Evolutionary conservation across 345 rosid species (phyloP).

Genomic region (Citrus reticulata): DNA sequence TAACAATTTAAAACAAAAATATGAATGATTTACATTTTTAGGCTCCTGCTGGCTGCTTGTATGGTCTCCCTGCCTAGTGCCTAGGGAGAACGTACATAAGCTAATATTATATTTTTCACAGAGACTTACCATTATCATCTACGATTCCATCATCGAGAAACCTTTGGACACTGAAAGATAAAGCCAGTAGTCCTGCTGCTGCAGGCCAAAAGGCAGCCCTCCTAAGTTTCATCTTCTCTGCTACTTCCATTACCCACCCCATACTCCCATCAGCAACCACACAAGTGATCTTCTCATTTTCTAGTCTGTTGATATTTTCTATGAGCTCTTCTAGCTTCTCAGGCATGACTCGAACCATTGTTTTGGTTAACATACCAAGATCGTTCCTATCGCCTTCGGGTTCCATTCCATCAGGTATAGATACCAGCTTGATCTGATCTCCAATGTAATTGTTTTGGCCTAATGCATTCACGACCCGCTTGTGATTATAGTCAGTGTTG

Average conservation of each 20-base stretch:
- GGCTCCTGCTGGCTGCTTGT: no score
- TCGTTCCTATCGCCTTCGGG: background rate
- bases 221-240: background rate
- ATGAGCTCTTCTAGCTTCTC: constrained; percentile 3
- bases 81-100: no score
- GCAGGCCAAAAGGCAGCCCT: background rate
- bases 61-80: no score
- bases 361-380: background rate
- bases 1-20: no score
- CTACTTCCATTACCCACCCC: constrained; percentile 15
- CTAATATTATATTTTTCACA: background rate
- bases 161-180: background rate
- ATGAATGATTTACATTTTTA: no score
- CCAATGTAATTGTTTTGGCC: no score
- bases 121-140: background rate
- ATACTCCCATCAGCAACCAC: background rate
- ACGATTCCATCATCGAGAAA: background rate
- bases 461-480: background rate
- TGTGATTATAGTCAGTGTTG: background rate
- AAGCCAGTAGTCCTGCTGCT: constrained; percentile 3
- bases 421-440: background rate
- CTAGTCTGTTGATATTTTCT: background rate
- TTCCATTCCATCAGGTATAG: background rate
- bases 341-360: background rate
- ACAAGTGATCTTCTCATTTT: constrained; percentile 1